Conservation (phyloP, 1,139 yeast genomes). For the Yamadazyma friedrichii region DNA sequence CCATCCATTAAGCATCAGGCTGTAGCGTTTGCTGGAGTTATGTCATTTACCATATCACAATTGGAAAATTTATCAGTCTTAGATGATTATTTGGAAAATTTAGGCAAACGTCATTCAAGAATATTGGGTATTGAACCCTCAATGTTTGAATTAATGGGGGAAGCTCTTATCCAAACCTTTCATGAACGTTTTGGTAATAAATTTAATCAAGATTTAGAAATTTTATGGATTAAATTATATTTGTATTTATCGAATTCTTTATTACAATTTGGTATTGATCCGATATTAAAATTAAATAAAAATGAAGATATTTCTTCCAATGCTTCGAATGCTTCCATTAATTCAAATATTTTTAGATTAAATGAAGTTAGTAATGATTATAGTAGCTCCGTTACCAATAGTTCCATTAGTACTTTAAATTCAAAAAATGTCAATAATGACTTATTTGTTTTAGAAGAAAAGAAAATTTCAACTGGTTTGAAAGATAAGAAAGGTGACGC, state of each 20-base stretch:
- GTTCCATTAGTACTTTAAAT: not conserved
- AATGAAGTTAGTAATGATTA: constrained; percentile 10
- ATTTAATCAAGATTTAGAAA: constrained; percentile 52
- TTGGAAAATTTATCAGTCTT: constrained; percentile 40
- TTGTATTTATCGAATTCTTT: constrained; percentile 64
- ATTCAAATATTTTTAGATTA: constrained; percentile 9
- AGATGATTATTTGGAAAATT: constrained; percentile 58
- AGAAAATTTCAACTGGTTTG: constrained; percentile 12
- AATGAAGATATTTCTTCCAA: constrained; percentile 6
- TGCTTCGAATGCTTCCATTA: not conserved
- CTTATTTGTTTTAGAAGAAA: constrained; percentile 13
- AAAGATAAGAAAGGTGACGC: constrained; percentile 15
- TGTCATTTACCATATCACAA: constrained; percentile 57
- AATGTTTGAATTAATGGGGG: constrained; percentile 77
- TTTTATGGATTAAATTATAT: constrained; percentile 72
- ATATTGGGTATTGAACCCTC: constrained; percentile 72
- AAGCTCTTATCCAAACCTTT: constrained; percentile 71
- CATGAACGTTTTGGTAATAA: constrained; percentile 58
- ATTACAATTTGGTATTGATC: constrained; percentile 66
- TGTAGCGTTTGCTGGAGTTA: constrained; percentile 76
- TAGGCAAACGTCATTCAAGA: constrained; percentile 77
- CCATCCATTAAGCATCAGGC: constrained; percentile 74
- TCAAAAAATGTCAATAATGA: constrained; percentile 9
- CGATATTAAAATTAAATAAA: constrained; percentile 32
- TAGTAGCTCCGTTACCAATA: not conserved